Conservation (phyloP, 2,329 filamentous ascomycete genomes). For the Xylariales sp. region DNA sequence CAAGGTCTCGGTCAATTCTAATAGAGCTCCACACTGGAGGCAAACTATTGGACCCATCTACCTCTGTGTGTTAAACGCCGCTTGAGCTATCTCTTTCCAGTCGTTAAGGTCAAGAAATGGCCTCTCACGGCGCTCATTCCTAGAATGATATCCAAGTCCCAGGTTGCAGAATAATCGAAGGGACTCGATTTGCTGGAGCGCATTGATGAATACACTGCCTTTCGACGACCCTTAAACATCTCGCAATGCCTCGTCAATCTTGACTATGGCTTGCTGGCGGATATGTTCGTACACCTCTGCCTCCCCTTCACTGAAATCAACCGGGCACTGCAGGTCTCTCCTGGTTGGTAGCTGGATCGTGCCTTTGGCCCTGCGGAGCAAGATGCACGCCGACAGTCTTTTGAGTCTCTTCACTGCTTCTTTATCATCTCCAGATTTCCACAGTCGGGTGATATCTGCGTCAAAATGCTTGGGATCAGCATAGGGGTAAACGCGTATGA, state of each 20-base stretch:
- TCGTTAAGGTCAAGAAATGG: background rate
- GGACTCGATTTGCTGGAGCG: background rate
- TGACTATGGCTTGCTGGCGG: background rate
- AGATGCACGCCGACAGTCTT: background rate
- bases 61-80: background rate
- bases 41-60: background rate
- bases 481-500: conserved; percentile 38
- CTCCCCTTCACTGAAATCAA: background rate
- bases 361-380: background rate
- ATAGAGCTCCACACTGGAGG: background rate
- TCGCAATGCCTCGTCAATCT: background rate
- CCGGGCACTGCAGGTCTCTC: background rate
- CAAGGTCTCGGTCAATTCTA: background rate
- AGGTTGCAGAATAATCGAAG: background rate
- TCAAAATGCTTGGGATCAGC: conserved; percentile 33
- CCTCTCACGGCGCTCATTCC: background rate
- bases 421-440: conserved; percentile 24
- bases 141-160: background rate
- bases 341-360: background rate
- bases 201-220: background rate
- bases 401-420: background rate
- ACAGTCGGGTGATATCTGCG: conserved; percentile 29
- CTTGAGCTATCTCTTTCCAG: background rate
- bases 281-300: background rate
- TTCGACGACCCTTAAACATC: background rate